phyloP scores from a whole-genome alignment of 768 basidiomycete genomes.

The Rhodotorula graminis region DNA sequence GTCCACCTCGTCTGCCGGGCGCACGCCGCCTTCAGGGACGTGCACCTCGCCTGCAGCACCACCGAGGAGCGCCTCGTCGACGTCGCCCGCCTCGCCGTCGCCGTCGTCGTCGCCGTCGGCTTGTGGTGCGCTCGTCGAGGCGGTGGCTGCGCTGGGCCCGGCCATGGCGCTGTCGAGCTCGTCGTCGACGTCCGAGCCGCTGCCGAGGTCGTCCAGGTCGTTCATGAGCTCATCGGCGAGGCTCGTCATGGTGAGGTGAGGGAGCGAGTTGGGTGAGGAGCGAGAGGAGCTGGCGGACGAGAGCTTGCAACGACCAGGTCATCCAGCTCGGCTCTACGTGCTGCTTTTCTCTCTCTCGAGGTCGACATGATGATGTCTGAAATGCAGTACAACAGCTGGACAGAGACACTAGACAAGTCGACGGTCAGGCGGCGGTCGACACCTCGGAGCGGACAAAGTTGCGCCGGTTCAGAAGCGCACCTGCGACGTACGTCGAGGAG shows the following conservation, averaged over 20 bases:
- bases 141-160: slow-evolving; percentile 42
- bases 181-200: slow-evolving; percentile 53
- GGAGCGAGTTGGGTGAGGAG: background rate
- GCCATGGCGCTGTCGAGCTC: slow-evolving; percentile 45
- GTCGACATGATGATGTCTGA: background rate
- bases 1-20: slow-evolving; percentile 93
- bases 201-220: slow-evolving; percentile 65
- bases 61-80: slow-evolving; percentile 48
- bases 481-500: background rate
- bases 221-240: slow-evolving; percentile 89
- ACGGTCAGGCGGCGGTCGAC: background rate
- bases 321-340: too few relatives aligned
- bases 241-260: slow-evolving; percentile 33
- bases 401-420: too few relatives aligned
- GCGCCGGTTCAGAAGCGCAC: slow-evolving; percentile 23
- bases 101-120: background rate
- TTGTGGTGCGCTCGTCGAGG: slow-evolving; percentile 43
- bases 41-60: slow-evolving; percentile 51
- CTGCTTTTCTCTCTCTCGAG: too few relatives aligned
- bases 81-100: slow-evolving; percentile 50
- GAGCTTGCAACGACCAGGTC: background rate
- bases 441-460: background rate
- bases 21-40: slow-evolving; percentile 64
- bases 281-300: too few relatives aligned
- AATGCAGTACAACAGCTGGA: background rate